Conservation (phyloP, 2,329 filamentous ascomycete genomes). For the Coccinonectria pachysandricola region DNA sequence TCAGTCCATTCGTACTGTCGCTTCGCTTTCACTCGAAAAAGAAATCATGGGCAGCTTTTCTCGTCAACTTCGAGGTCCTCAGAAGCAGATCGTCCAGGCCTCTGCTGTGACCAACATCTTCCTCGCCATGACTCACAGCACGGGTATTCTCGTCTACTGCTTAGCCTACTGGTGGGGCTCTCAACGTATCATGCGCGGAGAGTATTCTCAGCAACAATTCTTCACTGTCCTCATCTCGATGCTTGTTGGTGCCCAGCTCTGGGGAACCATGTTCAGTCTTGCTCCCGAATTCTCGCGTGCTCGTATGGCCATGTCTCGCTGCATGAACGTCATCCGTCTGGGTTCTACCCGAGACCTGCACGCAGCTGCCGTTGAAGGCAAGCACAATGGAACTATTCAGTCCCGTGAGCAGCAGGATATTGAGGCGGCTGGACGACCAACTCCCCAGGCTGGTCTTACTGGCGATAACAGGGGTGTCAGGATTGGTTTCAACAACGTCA, state of each 20-base stretch:
- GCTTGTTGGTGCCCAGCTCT: conserved; percentile 61
- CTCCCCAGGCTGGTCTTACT: conserved; percentile 13
- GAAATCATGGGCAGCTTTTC: conserved; percentile 44
- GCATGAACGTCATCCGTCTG: conserved; percentile 41
- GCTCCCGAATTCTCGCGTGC: conserved; percentile 66
- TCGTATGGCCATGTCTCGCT: conserved; percentile 47
- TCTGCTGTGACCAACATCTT: conserved; percentile 45
- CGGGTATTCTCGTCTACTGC: conserved; percentile 59
- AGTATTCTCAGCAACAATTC: conserved; percentile 57
- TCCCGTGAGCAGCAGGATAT: too few species aligned
- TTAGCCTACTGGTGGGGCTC: conserved; percentile 76
- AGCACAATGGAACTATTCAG: conserved; percentile 7
- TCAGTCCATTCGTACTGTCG: conserved; percentile 53
- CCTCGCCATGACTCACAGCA: conserved; percentile 49
- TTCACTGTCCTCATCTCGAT: conserved; percentile 64
- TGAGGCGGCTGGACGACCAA: conserved; percentile 28
- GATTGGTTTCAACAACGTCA: conserved; percentile 47
- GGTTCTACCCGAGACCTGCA: conserved; percentile 22
- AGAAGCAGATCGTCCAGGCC: conserved; percentile 42
- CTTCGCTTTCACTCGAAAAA: conserved; percentile 42
- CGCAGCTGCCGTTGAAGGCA: conserved; percentile 6
- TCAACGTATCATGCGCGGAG: conserved; percentile 55
- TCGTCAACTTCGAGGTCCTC: conserved; percentile 37
- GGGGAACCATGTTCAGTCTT: conserved; percentile 64
- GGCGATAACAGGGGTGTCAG: conserved; percentile 27